These are phyloP conservation scores for Ustilago crameri DNA, from an alignment of 1,284 basidiomycete genomes.

Conservation along the genomic window DNA sequence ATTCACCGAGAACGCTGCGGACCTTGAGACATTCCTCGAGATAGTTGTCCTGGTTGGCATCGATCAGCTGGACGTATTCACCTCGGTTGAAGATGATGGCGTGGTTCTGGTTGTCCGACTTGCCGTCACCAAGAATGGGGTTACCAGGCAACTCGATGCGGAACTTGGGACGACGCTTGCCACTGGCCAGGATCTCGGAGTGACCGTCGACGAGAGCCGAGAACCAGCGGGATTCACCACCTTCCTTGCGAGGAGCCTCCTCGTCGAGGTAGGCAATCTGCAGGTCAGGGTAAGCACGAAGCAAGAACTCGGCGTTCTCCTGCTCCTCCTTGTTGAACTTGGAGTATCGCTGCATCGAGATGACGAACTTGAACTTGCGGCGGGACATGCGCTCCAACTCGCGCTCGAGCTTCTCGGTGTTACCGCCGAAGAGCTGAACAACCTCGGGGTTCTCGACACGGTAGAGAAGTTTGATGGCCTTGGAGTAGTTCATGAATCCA, in stretches of 20 bases:
- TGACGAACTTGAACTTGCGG: slow-evolving; percentile 98
- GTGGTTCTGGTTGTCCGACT: slow-evolving; percentile 99
- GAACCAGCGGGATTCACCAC: slow-evolving; percentile 93
- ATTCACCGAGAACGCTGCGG: slow-evolving; percentile 96
- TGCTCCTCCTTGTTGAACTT: slow-evolving; percentile 99
- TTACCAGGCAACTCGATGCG: slow-evolving; percentile 97
- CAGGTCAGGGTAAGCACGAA: slow-evolving; percentile 97
- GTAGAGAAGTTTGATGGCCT: slow-evolving; percentile 99
- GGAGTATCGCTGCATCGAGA: slow-evolving; percentile 99
- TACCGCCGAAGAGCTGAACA: slow-evolving; percentile 94
- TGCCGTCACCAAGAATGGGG: slow-evolving; percentile 98
- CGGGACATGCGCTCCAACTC: slow-evolving; percentile 97
- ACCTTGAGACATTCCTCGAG: slow-evolving; percentile 99
- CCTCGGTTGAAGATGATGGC: slow-evolving; percentile 99
- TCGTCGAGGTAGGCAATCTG: slow-evolving; percentile 99
- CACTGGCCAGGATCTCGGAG: slow-evolving; percentile 91
- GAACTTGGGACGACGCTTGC: slow-evolving; percentile 93
- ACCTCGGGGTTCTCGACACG: slow-evolving; percentile 99
- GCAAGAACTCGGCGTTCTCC: slow-evolving; percentile 97
- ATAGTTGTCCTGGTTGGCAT: slow-evolving; percentile 99
- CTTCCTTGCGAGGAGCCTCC: slow-evolving; percentile 88
- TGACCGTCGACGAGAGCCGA: slow-evolving; percentile 97
- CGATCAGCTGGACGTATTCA: slow-evolving; percentile 98
- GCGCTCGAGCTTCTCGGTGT: slow-evolving; percentile 95
- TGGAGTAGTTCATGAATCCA: slow-evolving; percentile 99